phyloP scores from a whole-genome alignment of 1,284 basidiomycete genomes.

The Moesziomyces globuligerus region DNA sequence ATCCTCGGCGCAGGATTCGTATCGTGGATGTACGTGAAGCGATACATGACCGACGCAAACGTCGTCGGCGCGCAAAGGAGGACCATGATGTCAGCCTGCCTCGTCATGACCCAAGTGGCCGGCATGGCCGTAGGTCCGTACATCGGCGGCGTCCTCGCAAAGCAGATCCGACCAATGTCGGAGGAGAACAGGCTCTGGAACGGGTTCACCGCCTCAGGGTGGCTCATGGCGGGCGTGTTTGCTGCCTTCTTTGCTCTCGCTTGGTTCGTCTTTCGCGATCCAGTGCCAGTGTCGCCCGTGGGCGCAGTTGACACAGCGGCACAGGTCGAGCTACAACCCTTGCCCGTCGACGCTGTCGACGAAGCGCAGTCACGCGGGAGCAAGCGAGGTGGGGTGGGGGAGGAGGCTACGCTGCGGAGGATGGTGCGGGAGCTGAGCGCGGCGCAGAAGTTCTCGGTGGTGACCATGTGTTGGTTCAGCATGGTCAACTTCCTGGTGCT shows the following conservation, averaged over 20 bases:
- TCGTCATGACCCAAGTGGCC: slow-evolving; percentile 49
- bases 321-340: slow-evolving; percentile 11
- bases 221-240: slow-evolving; percentile 49
- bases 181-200: slow-evolving; percentile 41
- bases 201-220: slow-evolving; percentile 41
- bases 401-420: slow-evolving; percentile 18
- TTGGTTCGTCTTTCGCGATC: slow-evolving; percentile 33
- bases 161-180: slow-evolving; percentile 31
- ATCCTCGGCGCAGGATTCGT: slow-evolving; percentile 44
- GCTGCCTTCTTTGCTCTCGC: slow-evolving; percentile 23
- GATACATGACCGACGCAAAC: slow-evolving; percentile 44
- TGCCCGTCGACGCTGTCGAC: neutral
- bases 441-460: slow-evolving; percentile 36
- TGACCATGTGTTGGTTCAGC: slow-evolving; percentile 52
- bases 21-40: slow-evolving; percentile 46
- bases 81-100: slow-evolving; percentile 47
- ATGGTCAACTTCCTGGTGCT: slow-evolving; percentile 52
- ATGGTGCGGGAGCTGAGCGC: slow-evolving; percentile 35
- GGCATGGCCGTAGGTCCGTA: slow-evolving; percentile 51
- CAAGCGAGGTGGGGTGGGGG: neutral
- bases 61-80: slow-evolving; percentile 36
- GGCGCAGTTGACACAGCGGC: neutral
- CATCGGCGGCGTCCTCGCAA: slow-evolving; percentile 37
- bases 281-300: slow-evolving; percentile 1
- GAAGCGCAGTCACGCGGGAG: neutral